These are phyloP conservation scores for Thelonectria olida DNA, from an alignment of 2,329 filamentous ascomycete species.

Conservation along the genomic window DNA sequence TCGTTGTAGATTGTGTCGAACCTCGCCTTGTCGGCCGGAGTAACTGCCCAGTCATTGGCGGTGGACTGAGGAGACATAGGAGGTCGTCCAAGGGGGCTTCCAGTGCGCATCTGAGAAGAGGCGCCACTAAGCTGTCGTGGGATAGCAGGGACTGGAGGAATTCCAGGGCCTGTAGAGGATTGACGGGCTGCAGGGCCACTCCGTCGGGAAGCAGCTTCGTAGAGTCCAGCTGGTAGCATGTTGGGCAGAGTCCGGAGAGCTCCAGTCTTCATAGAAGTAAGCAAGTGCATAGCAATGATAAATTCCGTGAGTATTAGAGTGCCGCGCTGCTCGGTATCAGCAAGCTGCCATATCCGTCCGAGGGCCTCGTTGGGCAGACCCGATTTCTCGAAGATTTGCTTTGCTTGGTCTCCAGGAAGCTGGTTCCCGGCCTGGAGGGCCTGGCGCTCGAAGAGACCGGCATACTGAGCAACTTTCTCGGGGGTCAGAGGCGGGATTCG, in stretches of 20 bases:
- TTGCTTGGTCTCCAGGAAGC: constrained; percentile 86
- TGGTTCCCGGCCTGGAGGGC: constrained; percentile 72
- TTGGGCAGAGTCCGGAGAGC: constrained; percentile 81
- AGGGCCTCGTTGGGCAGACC: constrained; percentile 88
- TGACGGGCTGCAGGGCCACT: constrained; percentile 57
- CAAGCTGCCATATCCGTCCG: constrained; percentile 95
- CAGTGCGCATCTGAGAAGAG: constrained; percentile 69
- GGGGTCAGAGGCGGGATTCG: constrained; percentile 89
- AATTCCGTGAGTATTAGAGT: constrained; percentile 90
- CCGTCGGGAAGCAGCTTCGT: constrained; percentile 86
- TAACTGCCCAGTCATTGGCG: constrained; percentile 79
- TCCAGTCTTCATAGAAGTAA: constrained; percentile 90
- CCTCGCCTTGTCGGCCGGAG: constrained; percentile 81
- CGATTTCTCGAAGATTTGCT: constrained; percentile 94
- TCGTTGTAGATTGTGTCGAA: constrained; percentile 89
- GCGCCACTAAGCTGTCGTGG: constrained; percentile 88
- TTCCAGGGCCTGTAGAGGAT: constrained; percentile 60
- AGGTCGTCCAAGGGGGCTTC: constrained; percentile 64
- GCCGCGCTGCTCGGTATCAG: constrained; percentile 92
- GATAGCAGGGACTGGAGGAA: constrained; percentile 74
- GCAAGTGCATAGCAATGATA: constrained; percentile 96
- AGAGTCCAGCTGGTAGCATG: constrained; percentile 83
- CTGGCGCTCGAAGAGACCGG: constrained; percentile 89
- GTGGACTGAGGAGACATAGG: constrained; percentile 56
- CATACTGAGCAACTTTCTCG: constrained; percentile 91